Base-by-base conservation (phyloP, 805 yeast species). In the Kuraishia molischiana region DNA sequence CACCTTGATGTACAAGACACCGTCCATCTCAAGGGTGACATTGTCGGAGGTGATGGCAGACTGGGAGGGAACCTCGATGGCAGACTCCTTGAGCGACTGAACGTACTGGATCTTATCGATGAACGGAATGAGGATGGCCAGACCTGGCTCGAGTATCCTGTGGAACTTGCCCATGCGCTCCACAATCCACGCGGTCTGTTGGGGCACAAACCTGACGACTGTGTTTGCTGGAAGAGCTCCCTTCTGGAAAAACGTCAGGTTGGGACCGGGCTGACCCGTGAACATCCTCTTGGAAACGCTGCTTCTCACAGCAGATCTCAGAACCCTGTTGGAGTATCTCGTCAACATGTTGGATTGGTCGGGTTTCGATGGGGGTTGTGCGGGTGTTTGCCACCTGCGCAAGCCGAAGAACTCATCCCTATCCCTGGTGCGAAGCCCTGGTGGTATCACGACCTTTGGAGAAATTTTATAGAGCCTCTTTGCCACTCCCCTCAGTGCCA, bases 141-240 rank as follows among this genome's bases (percentile, higher is more conserved):
- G 62, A 11, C 95, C 95, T 0, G 95, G 95, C 29, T 75, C 69
- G 42, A 85, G 66, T 18, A 76, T 71, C 37, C 69, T 59, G 54
- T 77, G 70, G 64, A 83, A 85, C 53, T 80, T 81, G 24, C 95
- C 95, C 95, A 85, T 85, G 44, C 95, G 66, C 58, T 85, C 95
- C 15, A 85, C 95, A 15, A 85, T 75, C 87, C 92, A 85, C 3
- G 95, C 95, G 17, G 85, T 79, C 58, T 85, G 94, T 55, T 85
- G 95, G 2, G 95, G 95, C 13, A 85, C 95, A 54, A 85, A 85
- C 48, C 84, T 66, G 29, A 83, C 58, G 4, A 82, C 57, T 2
- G 92, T 83, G 57, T 83, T 83, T 14, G 85, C 62, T n/a, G 94
- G 94, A 38, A 81, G 59, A 39, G 70, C 63, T 35, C 72, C 74